phyloP scores from a whole-genome alignment of 495 filamentous ascomycete genomes.

The Penicillium bialowiezense region DNA sequence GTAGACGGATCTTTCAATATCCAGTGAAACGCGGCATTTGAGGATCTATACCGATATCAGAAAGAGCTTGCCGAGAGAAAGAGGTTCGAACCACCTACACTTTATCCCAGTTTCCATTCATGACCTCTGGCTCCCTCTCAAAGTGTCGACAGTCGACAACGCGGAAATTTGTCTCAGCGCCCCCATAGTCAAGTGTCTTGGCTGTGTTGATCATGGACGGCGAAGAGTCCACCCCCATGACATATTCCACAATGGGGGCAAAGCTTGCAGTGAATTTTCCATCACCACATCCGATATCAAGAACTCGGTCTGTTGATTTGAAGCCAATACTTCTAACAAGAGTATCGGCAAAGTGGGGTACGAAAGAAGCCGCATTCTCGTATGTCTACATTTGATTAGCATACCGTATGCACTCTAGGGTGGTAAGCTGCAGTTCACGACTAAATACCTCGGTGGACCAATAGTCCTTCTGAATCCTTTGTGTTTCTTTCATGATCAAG shows the following conservation, averaged over 20 bases:
- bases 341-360: conserved; percentile 62
- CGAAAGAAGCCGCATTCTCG: conserved; percentile 62
- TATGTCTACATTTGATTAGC: conserved; percentile 47
- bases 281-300: conserved; percentile 78
- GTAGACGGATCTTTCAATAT: conserved; percentile 51
- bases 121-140: conserved; percentile 23
- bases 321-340: conserved; percentile 62
- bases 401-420: conserved; percentile 1
- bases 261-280: conserved; percentile 62
- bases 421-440: background rate
- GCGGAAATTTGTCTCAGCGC: conserved; percentile 28
- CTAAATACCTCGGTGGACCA: conserved; percentile 54
- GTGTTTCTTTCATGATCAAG: no score
- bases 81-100: conserved; percentile 28
- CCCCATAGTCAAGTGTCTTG: conserved; percentile 25
- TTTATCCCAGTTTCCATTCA: conserved; percentile 50
- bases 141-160: conserved; percentile 44
- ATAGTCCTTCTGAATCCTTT: conserved; percentile 38
- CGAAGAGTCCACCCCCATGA: conserved; percentile 67
- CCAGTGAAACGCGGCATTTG: conserved; percentile 79
- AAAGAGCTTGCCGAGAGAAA: background rate
- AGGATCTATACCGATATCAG: conserved; percentile 38
- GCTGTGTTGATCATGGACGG: conserved; percentile 60
- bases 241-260: conserved; percentile 38
- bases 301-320: conserved; percentile 53